Percentiles rank a stretch among this genome's conserved stretches.
Evolutionary conservation across 2,329 filamentous ascomycete genomes (phyloP).

Genomic region (Escovopsis sp.): DNA sequence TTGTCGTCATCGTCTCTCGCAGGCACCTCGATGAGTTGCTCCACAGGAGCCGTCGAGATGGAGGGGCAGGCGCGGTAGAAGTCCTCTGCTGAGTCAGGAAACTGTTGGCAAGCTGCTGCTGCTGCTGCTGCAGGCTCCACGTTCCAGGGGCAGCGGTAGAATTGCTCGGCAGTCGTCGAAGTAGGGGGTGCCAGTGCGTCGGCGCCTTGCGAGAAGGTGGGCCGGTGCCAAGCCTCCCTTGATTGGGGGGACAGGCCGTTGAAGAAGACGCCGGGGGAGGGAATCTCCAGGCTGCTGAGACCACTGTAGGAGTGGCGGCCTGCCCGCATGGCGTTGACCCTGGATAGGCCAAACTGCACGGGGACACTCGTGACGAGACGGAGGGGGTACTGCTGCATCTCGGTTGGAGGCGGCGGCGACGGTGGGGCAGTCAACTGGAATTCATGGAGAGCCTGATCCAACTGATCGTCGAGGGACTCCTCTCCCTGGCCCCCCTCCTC

Average conservation of each 20-base stretch:
- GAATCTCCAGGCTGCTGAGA: constrained; percentile 71
- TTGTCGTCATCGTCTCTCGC: constrained; percentile 19
- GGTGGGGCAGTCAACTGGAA: constrained; percentile 15
- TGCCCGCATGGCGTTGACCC: constrained; percentile 15
- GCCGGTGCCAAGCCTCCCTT: constrained; percentile 68
- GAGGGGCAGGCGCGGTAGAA: constrained; percentile 23
- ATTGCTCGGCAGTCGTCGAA: constrained; percentile 81
- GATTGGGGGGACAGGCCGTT: constrained; percentile 62
- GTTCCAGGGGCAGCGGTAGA: constrained; percentile 75
- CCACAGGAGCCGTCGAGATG: constrained; percentile 33
- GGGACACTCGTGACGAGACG: constrained; percentile 31
- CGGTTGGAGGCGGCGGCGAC: constrained; percentile 9
- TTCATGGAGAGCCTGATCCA: constrained; percentile 25
- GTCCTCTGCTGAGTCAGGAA: constrained; percentile 22
- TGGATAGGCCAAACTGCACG: constrained; percentile 9
- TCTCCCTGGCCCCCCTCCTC: constrained; percentile 17
- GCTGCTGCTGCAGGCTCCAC: constrained; percentile 18
- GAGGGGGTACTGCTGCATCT: constrained; percentile 37
- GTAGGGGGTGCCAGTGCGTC: constrained; percentile 50
- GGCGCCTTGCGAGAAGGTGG: constrained; percentile 23
- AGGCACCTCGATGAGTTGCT: constrained; percentile 49
- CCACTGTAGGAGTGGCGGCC: constrained; percentile 46
- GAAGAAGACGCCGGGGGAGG: constrained; percentile 86
- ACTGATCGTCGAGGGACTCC: constrained; percentile 39
- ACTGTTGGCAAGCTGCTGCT: constrained; percentile 20